A percentile compares a stretch with the other conserved stretches of the same genome.
phyloP scores from a whole-genome alignment of 1,139 yeast genomes.

The Taphrina flavorubra region DNA sequence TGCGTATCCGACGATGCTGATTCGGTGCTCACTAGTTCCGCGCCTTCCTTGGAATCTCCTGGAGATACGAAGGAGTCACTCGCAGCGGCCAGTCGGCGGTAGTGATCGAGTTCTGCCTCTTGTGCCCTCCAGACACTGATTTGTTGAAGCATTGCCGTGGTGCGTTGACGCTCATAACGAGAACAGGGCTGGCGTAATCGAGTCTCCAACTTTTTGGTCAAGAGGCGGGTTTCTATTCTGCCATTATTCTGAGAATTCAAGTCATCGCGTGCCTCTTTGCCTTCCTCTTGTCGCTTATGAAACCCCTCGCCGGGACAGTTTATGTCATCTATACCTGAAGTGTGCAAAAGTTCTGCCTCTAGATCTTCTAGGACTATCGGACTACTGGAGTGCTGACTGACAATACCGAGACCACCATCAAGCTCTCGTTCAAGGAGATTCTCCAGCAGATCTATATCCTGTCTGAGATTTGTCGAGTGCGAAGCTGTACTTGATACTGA shows the following conservation, averaged over 20 bases:
- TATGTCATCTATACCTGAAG: not conserved
- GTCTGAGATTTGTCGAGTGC: not conserved
- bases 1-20: not conserved
- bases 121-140: constrained; percentile 9
- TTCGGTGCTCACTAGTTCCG: not conserved
- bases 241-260: not conserved
- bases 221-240: not conserved
- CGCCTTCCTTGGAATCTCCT: not conserved
- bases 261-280: too few relatives aligned
- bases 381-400: too few relatives aligned
- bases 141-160: not conserved
- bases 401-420: not conserved
- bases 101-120: constrained; percentile 8
- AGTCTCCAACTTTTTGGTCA: not conserved
- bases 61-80: not conserved
- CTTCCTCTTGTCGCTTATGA: too few relatives aligned
- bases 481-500: not conserved
- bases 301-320: too few relatives aligned
- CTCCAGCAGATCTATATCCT: not conserved
- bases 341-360: not conserved
- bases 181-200: not conserved
- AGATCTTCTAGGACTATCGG: not conserved
- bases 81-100: not conserved
- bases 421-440: not conserved
- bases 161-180: not conserved